Conservation (phyloP, 139 green algal species). For the Tetraselmis striata region DNA sequence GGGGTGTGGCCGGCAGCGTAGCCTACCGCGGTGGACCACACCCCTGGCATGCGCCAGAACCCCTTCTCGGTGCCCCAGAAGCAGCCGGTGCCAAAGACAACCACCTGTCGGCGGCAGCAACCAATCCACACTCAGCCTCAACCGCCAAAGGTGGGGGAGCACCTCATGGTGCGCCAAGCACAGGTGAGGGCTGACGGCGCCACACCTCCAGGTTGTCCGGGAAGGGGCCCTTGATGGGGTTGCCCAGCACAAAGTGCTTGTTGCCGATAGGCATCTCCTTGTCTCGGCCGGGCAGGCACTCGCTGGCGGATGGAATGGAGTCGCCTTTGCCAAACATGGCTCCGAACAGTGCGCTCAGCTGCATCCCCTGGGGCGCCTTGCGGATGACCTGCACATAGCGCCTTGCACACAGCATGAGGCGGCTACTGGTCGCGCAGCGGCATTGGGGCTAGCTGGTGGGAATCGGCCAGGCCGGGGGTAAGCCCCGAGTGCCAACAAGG, state of each 20-base stretch:
- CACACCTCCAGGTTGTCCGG: slow-evolving; percentile 11
- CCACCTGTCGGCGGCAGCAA: no score
- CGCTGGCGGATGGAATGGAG: background rate
- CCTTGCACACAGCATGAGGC: no score
- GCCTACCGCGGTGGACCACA: slow-evolving; percentile 21
- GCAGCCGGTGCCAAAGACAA: slow-evolving; percentile 24
- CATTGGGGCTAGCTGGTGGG: no score
- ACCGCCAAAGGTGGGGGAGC: no score
- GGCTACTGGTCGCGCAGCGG: no score
- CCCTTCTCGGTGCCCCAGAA: slow-evolving; percentile 36
- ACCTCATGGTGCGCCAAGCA: no score
- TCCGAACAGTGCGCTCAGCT: background rate
- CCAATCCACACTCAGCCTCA: no score
- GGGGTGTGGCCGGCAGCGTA: slow-evolving; percentile 21
- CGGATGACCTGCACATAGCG: background rate
- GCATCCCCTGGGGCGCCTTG: background rate
- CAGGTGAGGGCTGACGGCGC: no score
- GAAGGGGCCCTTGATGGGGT: background rate
- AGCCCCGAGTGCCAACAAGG: no score
- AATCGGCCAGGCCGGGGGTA: no score
- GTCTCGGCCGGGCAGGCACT: background rate
- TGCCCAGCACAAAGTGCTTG: background rate
- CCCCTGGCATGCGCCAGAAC: slow-evolving; percentile 27
- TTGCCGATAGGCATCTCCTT: background rate
- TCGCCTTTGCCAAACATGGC: background rate